Evolutionary conservation across 169 alveolate species (phyloP).

Genomic region (Plasmodium knowlesi): DNA sequence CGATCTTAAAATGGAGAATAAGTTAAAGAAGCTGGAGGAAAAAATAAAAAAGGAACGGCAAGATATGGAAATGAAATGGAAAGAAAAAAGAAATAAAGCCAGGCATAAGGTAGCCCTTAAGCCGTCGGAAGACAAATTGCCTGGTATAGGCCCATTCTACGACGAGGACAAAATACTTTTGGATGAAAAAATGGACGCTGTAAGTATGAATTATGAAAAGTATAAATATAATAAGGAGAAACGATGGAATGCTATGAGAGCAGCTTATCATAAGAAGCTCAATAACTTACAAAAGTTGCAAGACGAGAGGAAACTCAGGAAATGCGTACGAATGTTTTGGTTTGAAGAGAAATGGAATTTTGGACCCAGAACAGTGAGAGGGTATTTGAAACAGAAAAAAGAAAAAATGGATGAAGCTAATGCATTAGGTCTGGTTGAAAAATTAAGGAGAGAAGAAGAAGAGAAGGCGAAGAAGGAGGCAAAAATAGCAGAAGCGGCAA

Average conservation of each 20-base stretch:
- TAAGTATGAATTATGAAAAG: not conserved
- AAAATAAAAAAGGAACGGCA: not conserved
- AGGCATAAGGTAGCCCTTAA: not conserved
- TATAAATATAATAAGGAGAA: not conserved
- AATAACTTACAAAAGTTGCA: not conserved
- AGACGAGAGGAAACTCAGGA: not conserved
- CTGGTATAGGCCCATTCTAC: conserved; percentile 1
- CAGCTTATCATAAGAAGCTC: not conserved
- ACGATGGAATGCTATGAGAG: not conserved
- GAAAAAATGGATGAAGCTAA: no score
- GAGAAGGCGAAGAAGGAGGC: no score
- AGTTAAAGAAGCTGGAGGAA: not conserved
- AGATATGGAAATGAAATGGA: not conserved
- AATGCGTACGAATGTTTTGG: not conserved
- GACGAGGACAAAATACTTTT: not conserved
- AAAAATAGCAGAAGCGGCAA: no score
- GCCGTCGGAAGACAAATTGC: not conserved
- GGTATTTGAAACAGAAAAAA: not conserved
- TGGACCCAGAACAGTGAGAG: not conserved
- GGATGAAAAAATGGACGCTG: not conserved
- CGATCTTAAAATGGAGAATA: not conserved
- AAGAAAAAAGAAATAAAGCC: not conserved
- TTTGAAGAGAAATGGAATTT: conserved; percentile 1
- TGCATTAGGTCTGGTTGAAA: no score
- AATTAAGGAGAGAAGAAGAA: no score